phyloP scores from a whole-genome alignment of 2,329 filamentous ascomycete species.

The Diaporthe vaccinii region DNA sequence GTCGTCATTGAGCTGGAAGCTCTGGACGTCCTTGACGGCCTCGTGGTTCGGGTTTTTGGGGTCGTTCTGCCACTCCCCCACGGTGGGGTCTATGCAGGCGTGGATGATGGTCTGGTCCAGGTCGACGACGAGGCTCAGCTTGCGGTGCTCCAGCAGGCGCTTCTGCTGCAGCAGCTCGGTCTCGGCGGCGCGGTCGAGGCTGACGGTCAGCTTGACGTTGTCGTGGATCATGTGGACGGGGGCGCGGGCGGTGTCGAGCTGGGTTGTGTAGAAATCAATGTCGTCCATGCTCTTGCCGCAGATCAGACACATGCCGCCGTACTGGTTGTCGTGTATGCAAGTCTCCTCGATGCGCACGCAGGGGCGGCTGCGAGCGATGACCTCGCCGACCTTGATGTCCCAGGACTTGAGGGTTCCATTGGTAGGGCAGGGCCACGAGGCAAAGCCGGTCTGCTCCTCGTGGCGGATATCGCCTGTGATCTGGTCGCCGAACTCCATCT shows the following conservation, averaged over 20 bases:
- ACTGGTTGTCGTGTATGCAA: constrained; percentile 92
- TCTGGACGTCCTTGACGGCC: constrained; percentile 87
- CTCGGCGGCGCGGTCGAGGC: constrained; percentile 81
- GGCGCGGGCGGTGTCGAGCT: constrained; percentile 84
- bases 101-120: constrained; percentile 99
- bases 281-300: constrained; percentile 98
- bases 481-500: constrained; percentile 80
- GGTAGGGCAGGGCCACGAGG: constrained; percentile 84
- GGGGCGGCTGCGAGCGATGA: constrained; percentile 69
- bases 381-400: constrained; percentile 78
- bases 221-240: constrained; percentile 97
- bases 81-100: constrained; percentile 95
- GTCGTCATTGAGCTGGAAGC: constrained; percentile 92
- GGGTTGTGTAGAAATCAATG: constrained; percentile 85
- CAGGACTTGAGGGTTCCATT: constrained; percentile 85
- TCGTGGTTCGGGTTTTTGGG: constrained; percentile 90
- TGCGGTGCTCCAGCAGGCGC: constrained; percentile 82
- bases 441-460: constrained; percentile 77
- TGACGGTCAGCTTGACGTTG: constrained; percentile 88
- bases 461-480: constrained; percentile 71
- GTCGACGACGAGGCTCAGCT: constrained; percentile 95
- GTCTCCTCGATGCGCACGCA: constrained; percentile 88
- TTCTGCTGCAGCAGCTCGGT: constrained; percentile 90
- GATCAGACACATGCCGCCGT: constrained; percentile 88
- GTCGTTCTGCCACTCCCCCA: constrained; percentile 95